Evolutionary conservation across 1,284 basidiomycete genomes (phyloP), one percentile per base, ranked within the genome.

Genomic region (Porphyrellus sp.): DNA sequence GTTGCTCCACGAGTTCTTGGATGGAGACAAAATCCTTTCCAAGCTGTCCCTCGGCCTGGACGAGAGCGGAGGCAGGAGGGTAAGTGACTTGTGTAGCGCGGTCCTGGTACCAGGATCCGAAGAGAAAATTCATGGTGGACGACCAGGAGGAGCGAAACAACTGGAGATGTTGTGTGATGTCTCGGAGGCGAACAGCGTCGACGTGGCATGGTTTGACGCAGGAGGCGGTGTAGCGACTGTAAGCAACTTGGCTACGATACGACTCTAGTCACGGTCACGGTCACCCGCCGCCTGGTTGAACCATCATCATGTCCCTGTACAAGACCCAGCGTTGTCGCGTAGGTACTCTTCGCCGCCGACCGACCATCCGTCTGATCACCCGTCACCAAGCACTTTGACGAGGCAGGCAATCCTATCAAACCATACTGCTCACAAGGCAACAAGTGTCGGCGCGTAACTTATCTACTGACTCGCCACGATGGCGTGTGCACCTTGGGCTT

Each of bases 271-370:
- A 59, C 65, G 16, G 63, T 64, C 63, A 66, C 62, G 3, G 57
- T 67, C 63, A 68, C 59, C 41, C 23, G 20, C 51, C 35, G n/a
- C n/a, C n/a, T n/a, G n/a, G n/a, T 27, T 45, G 24, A 42, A 52
- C 52, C 51, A 49, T 34, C 52, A 48, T 33, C 60, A 64, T 68
- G 66, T 68, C 68, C 24, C 42, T 69, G 40, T 74, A 68, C 63
- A 80, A 79, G 60, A 75, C 70, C 35, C 66, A 74, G 55, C 73
- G 70, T 35, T 80, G 78, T 63, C 76, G 79, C 20, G 78, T 78
- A 64, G 30, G 75, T 67, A 30, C 47, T 34, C 46, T 18, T 38
- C 21, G 46, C 39, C 44, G 23, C 21, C 30, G 25, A 37, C 49
- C 8, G 30, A 31, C 16, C 35, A 24, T 44, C 42, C 35, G 31